Evolutionary conservation across 495 filamentous ascomycete genomes (phyloP), one percentile per base, ranked within the genome.

Genomic region (Neurospora intermedia): DNA sequence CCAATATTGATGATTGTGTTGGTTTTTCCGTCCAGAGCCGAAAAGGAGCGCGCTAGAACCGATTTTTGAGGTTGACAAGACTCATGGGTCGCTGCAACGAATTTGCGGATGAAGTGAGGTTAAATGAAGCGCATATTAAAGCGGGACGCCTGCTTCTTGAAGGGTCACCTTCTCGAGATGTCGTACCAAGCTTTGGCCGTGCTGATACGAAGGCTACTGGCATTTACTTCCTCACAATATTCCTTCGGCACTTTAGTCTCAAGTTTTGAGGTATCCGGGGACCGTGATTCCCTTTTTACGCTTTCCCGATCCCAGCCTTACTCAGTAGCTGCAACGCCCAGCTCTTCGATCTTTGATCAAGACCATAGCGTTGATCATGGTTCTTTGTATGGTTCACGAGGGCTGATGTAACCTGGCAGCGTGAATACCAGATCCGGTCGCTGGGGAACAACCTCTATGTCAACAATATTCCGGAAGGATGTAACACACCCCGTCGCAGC

Each of bases 51-150:
- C 27, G 27, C 54, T 66, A 35, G 27, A 66, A 35, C 54, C 54
- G 27, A 66, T 66, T 18, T 66, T 15, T 66, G 23, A 72, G 71
- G 75, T 71, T 66, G 69, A 59, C 71, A 74, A 72, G 43, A 62
- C 73, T 43, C 69, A 69, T 69, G 70, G 74, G 77, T 78, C 74
- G 70, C 74, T 74, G 75, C 73, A 46, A 73, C 71, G 77, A 84
- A 85, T 84, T 83, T 85, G 77, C 84, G 84, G 83, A 76, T 84
- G 83, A 85, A 85, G 82, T 82, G 77, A 78, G 79, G 80, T 83
- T 85, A 85, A 83, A 85, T 84, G 81, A 84, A 78, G 74, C 77
- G 78, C 74, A 81, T 80, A 85, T 85, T 85, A 82, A 82, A 73
- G 74, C 71, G 79, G 81, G 76, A 78, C 76, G 73, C 75, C 74